Evolutionary conservation across 768 basidiomycete genomes (phyloP).

Genomic region (Pleurotus tuber-regium): DNA sequence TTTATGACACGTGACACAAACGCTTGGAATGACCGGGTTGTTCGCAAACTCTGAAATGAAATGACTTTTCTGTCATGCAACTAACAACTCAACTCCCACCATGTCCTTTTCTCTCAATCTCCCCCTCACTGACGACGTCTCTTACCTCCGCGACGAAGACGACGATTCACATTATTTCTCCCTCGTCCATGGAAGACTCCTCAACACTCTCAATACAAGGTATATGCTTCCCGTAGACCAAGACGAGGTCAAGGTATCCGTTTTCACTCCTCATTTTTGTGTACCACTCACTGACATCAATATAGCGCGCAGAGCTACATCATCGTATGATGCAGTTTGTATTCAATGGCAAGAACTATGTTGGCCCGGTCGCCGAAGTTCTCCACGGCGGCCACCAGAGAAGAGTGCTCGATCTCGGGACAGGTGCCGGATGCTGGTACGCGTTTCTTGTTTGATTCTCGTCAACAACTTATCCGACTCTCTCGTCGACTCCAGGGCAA

Average conservation of each 20-base stretch:
- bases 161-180: constrained; percentile 56
- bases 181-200: constrained; percentile 45
- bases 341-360: constrained; percentile 59
- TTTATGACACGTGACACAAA: constrained; percentile 1
- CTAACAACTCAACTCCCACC: background rate
- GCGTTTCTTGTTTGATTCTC: constrained; percentile 15
- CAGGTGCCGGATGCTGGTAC: constrained; percentile 63
- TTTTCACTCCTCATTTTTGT: constrained; percentile 6
- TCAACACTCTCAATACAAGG: constrained; percentile 51
- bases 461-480: constrained; percentile 5
- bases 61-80: background rate
- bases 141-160: constrained; percentile 18
- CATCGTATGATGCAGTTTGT: constrained; percentile 70
- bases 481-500: constrained; percentile 45
- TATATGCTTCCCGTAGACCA: constrained; percentile 68
- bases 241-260: constrained; percentile 58
- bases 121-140: constrained; percentile 19
- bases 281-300: constrained; percentile 1
- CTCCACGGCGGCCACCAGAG: constrained; percentile 50
- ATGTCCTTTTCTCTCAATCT: background rate
- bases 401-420: constrained; percentile 66
- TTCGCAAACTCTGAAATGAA: background rate
- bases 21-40: background rate
- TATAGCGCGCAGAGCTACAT: constrained; percentile 58
- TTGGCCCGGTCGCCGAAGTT: constrained; percentile 60